A percentile compares a stretch with the other conserved stretches of the same genome.
phyloP scores from a whole-genome alignment of 1,284 basidiomycete species.

The Ustilago vetiveriae region DNA sequence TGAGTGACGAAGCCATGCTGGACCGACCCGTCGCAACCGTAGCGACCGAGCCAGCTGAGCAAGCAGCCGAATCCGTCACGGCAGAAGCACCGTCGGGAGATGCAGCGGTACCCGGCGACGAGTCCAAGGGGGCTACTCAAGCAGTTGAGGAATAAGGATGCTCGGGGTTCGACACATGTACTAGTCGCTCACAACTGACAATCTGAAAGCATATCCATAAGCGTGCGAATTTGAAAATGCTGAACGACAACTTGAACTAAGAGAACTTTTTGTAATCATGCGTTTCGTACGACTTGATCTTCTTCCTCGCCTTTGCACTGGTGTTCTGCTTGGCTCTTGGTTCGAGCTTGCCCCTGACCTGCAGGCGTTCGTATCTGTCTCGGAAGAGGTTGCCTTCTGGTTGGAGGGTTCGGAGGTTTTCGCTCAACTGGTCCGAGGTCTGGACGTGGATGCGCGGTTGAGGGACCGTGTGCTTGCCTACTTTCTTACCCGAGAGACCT shows the following conservation, averaged over 20 bases:
- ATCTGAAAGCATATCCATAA: too few relatives aligned
- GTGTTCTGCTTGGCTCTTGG: slow-evolving; percentile 70
- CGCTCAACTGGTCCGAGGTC: slow-evolving; percentile 87
- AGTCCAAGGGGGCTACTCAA: too few relatives aligned
- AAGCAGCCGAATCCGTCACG: not conserved
- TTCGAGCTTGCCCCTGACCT: slow-evolving; percentile 80
- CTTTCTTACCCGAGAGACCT: slow-evolving; percentile 48
- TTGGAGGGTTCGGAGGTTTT: slow-evolving; percentile 84
- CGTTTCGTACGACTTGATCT: slow-evolving; percentile 40
- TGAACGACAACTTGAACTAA: too few relatives aligned
- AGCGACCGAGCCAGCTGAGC: not conserved
- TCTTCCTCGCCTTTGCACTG: slow-evolving; percentile 18
- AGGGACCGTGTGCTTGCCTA: slow-evolving; percentile 52
- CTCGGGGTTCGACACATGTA: too few relatives aligned
- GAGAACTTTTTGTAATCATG: slow-evolving; percentile 53
- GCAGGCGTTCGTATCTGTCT: slow-evolving; percentile 84
- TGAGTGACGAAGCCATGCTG: slow-evolving; percentile 9
- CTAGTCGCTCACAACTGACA: too few relatives aligned
- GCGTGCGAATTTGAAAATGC: too few relatives aligned
- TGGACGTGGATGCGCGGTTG: slow-evolving; percentile 75
- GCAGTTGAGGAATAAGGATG: too few relatives aligned
- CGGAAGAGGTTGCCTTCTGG: slow-evolving; percentile 92
- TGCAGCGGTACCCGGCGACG: too few relatives aligned
- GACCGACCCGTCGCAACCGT: slow-evolving; percentile 1
- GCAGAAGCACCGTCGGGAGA: not conserved